These are phyloP conservation scores for Colletotrichum lupini DNA, from an alignment of 2,329 filamentous ascomycete species.

Conservation along the genomic window DNA sequence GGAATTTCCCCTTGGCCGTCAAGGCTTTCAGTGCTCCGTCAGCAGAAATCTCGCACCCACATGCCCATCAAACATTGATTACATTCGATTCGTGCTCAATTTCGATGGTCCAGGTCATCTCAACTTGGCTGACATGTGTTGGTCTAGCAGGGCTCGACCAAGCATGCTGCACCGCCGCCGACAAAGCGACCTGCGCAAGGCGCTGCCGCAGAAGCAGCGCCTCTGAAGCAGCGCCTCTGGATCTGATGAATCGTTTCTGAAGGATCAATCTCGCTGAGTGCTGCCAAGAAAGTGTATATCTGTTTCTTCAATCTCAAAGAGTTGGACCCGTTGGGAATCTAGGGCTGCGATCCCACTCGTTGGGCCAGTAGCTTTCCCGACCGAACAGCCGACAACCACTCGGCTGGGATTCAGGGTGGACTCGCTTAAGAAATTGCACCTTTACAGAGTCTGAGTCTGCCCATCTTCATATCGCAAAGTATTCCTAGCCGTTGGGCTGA, in stretches of 20 bases:
- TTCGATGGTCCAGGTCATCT: background rate
- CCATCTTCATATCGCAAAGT: constrained; percentile 15
- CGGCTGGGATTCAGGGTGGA: background rate
- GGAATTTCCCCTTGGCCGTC: constrained; percentile 5
- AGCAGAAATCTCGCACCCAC: constrained; percentile 11
- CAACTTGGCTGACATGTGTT: background rate
- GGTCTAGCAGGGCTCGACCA: background rate
- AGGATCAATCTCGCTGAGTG: background rate
- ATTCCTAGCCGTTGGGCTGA: background rate
- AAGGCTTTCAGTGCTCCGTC: constrained; percentile 8
- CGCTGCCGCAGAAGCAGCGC: background rate
- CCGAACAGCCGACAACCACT: background rate
- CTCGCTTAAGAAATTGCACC: background rate
- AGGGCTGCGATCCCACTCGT: background rate
- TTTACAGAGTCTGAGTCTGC: background rate
- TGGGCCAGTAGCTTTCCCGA: background rate
- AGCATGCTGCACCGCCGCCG: background rate
- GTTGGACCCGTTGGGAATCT: background rate
- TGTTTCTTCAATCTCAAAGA: background rate
- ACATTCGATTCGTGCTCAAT: constrained; percentile 2
- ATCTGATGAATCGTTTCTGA: background rate
- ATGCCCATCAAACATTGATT: constrained; percentile 18
- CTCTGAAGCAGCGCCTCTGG: background rate
- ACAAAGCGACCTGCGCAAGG: background rate
- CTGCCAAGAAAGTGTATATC: background rate